Evolutionary conservation across 1,284 basidiomycete species (phyloP), one percentile per base, ranked within the genome.

Genomic region (Irpex sp.): DNA sequence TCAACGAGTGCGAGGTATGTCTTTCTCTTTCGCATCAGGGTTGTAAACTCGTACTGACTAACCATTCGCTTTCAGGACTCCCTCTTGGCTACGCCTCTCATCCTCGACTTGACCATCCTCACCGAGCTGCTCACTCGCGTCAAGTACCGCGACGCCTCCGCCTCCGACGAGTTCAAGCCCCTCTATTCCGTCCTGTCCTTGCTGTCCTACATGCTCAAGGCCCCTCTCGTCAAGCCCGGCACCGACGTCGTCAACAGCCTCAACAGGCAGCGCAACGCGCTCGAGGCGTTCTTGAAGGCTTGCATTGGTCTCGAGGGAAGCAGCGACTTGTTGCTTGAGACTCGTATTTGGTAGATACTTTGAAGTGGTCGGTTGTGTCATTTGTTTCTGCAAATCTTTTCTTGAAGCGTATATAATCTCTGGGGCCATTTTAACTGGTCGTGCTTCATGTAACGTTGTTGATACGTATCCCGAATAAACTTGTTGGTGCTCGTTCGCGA

Each of bases 181-280:
- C 81, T 97, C 36, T 94, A 97, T 83, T 85, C 90, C 9, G 92
- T 97, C 61, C 82, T 97, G 58, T 96, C 93, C 56, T 84, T 97
- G 66, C 82, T 97, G 62, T 92, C 89, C 60, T 97, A 96, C 84
- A 97, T 97, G 94, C 90, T 97, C 80, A 97, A 98, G 85, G 96
- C 97, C 0, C 96, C 97, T 34, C 86, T 98, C 70, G 96, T 97
- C 81, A 98, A 98, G 86, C 96, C 95, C 67, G 96, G 86, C 66
- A 91, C 91, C 55, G 93, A 95, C 72, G 95, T 98, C 69, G 92
- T 98, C 79, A 99, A 99, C 88, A 92, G 90, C 72, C 85, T 98
- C 70, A 92, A 90, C 79, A 87, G 96, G 76, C 97, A 99, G 84
- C 88, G 96, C 73, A 93, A 95, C 66, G 97, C 94, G 19, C 87